Conservation (phyloP, 441 rosid species). For the Mallotus repandus region DNA sequence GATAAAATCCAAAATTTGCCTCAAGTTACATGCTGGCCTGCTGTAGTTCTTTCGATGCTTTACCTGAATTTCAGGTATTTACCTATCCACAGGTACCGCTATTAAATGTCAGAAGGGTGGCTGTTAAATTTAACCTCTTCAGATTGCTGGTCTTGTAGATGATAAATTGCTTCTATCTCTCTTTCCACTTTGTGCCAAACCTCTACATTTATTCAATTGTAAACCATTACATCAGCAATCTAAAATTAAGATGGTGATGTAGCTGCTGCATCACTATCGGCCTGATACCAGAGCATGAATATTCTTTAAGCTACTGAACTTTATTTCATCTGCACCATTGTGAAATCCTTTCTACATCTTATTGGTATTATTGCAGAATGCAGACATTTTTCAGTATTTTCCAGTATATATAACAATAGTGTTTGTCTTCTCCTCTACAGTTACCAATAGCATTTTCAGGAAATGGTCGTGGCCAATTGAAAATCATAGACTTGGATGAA, state of each 20-base stretch:
- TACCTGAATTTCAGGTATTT: too few species aligned
- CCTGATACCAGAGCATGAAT: neutral
- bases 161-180: neutral
- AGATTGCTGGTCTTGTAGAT: slow-evolving; percentile 40
- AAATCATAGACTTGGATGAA: slow-evolving; percentile 46
- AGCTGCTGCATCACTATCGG: too few species aligned
- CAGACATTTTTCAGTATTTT: too few species aligned
- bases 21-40: too few species aligned
- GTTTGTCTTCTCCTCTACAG: slow-evolving; percentile 17
- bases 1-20: too few species aligned
- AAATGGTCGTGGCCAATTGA: slow-evolving; percentile 50
- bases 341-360: too few species aligned
- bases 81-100: slow-evolving; percentile 33
- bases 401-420: neutral
- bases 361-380: too few species aligned
- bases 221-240: neutral
- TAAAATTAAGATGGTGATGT: neutral
- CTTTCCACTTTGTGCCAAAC: neutral
- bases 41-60: too few species aligned
- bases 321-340: too few species aligned
- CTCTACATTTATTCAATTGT: neutral
- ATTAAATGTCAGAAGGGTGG: slow-evolving; percentile 41
- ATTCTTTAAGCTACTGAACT: neutral
- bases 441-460: slow-evolving; percentile 41
- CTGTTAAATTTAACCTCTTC: slow-evolving; percentile 52